These are phyloP conservation scores for Rheum nobile DNA, from an alignment of 148 eudicot genomes.

Conservation along the genomic window DNA sequence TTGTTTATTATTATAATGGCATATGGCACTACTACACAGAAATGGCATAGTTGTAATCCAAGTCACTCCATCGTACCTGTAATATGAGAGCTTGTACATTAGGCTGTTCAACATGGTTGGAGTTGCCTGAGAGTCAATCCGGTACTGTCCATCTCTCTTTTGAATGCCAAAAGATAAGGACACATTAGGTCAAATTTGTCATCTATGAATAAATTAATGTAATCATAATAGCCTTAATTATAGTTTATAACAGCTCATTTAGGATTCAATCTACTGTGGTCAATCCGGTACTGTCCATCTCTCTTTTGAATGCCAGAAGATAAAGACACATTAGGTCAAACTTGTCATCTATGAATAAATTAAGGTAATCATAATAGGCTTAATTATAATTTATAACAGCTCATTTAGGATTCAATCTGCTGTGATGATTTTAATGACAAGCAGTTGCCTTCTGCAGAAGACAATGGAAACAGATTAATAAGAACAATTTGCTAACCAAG, in stretches of 20 bases:
- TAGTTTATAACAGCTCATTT: neutral
- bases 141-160: constrained; percentile 93
- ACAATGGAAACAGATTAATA: neutral
- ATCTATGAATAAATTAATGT: neutral
- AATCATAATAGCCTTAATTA: neutral
- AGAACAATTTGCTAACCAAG: neutral
- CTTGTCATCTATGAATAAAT: neutral
- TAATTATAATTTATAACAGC: neutral
- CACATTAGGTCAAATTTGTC: constrained; percentile 1
- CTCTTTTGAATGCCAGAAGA: constrained; percentile 32
- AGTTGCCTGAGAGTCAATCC: constrained; percentile 85
- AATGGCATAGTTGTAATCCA: neutral
- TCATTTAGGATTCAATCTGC: neutral
- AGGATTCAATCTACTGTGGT: constrained; percentile 16
- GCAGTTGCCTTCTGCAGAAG: neutral
- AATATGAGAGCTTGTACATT: constrained; percentile 92
- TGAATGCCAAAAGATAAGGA: constrained; percentile 7
- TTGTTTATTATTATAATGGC: neutral
- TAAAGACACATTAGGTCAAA: constrained; percentile 7
- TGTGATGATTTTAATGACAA: neutral
- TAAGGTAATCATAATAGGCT: neutral
- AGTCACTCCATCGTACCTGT: constrained; percentile 38
- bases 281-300: constrained; percentile 94
- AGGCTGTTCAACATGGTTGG: constrained; percentile 89
- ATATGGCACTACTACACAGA: neutral